phyloP scores from a whole-genome alignment of 768 basidiomycete species.

The Hortiboletus campestris region DNA sequence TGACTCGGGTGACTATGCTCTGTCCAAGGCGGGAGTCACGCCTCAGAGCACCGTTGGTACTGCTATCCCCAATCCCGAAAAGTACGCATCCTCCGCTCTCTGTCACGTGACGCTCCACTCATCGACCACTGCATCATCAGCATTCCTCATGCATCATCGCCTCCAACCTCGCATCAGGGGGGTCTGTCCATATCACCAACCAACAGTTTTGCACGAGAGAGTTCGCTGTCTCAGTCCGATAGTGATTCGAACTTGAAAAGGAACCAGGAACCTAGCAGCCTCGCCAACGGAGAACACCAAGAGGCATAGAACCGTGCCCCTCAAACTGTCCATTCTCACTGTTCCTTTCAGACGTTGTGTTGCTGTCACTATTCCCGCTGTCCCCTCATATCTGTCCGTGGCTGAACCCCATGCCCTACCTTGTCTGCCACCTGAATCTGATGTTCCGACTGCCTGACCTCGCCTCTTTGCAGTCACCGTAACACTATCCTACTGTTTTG shows the following conservation, averaged over 20 bases:
- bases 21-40: constrained; percentile 92
- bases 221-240: constrained; percentile 36
- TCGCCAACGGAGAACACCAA: constrained; percentile 11
- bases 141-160: constrained; percentile 87
- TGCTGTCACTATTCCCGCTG: constrained; percentile 20
- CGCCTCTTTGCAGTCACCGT: constrained; percentile 15
- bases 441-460: constrained; percentile 16
- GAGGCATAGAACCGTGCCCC: constrained; percentile 12
- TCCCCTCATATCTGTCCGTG: constrained; percentile 23
- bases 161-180: constrained; percentile 51
- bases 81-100: constrained; percentile 50
- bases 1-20: constrained; percentile 97
- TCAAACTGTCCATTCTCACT: constrained; percentile 1
- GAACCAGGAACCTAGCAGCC: constrained; percentile 9
- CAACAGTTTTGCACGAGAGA: constrained; percentile 64
- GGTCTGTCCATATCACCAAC: constrained; percentile 74
- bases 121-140: constrained; percentile 38
- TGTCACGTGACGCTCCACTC: background rate
- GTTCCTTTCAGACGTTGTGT: constrained; percentile 4
- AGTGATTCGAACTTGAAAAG: constrained; percentile 13
- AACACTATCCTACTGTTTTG: constrained; percentile 22
- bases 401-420: constrained; percentile 14
- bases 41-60: constrained; percentile 90
- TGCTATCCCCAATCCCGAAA: constrained; percentile 96
- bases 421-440: constrained; percentile 7